These are phyloP conservation scores for Stephanodiscus triporus DNA, from an alignment of 108 stramenopile genomes.

Conservation along the genomic window DNA sequence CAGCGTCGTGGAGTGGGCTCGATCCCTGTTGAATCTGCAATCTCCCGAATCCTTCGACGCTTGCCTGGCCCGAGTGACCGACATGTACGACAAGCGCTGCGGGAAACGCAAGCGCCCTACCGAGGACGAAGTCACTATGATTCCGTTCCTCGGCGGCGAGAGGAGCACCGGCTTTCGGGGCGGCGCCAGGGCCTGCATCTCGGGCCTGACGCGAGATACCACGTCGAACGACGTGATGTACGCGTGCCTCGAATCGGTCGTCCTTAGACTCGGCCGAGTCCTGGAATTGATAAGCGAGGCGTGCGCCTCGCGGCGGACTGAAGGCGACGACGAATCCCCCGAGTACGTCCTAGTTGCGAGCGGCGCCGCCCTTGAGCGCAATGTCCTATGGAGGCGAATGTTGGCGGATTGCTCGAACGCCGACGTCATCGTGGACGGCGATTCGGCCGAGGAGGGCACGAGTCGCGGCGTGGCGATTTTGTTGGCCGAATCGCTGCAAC, in stretches of 20 bases:
- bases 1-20: constrained; percentile 80
- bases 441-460: constrained; percentile 68
- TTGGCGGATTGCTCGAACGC: constrained; percentile 68
- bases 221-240: constrained; percentile 64
- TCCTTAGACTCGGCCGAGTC: constrained; percentile 63
- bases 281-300: constrained; percentile 48
- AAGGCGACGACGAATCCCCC: background rate
- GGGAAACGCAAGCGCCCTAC: background rate
- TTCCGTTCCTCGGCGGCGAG: constrained; percentile 83
- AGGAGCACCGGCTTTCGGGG: constrained; percentile 79
- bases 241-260: constrained; percentile 72
- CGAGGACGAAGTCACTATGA: constrained; percentile 33
- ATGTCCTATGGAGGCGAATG: constrained; percentile 81
- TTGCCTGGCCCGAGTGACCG: constrained; percentile 52
- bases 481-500: constrained; percentile 40
- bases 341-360: constrained; percentile 60
- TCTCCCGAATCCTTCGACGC: constrained; percentile 45
- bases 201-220: constrained; percentile 74
- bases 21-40: constrained; percentile 59
- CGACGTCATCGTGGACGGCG: constrained; percentile 62
- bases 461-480: constrained; percentile 73
- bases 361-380: constrained; percentile 79
- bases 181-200: constrained; percentile 68
- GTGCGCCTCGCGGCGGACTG: background rate
- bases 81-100: constrained; percentile 10